Evolutionary conservation across 148 eudicot species (phyloP).

Genomic region (Bassia scoparia): DNA sequence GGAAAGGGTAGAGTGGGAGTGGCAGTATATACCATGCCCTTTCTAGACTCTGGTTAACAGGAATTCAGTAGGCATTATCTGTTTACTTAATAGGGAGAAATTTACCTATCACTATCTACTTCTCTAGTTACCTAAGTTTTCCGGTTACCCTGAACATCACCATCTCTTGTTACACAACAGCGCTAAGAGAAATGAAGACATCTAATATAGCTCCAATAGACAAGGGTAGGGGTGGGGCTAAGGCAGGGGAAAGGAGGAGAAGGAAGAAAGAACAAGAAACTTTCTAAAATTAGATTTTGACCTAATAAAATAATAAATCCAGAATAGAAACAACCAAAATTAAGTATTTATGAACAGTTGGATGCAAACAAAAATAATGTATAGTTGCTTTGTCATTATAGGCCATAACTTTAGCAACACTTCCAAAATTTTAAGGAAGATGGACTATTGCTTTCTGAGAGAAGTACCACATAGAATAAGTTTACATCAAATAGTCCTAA

Average conservation of each 20-base stretch:
- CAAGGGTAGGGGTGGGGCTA: not conserved
- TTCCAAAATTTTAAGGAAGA: constrained; percentile 14
- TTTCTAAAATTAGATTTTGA: too few species aligned
- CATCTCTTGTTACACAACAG: not conserved
- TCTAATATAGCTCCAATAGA: not conserved
- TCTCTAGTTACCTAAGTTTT: not conserved
- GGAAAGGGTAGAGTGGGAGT: not conserved
- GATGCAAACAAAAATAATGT: not conserved
- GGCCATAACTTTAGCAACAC: constrained; percentile 21
- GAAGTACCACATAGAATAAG: not conserved
- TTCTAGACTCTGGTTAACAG: too few species aligned
- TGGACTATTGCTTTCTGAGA: constrained; percentile 20
- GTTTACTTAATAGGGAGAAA: not conserved
- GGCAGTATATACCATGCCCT: not conserved
- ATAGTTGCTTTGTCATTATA: constrained; percentile 21
- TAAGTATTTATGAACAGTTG: not conserved
- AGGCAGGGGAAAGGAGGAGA: not conserved
- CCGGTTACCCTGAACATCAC: not conserved
- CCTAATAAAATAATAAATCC: too few species aligned
- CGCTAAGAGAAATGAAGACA: not conserved
- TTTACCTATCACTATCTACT: not conserved
- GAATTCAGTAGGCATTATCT: not conserved
- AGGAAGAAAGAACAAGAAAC: too few species aligned
- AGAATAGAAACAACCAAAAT: too few species aligned
- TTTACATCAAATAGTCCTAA: constrained; percentile 3